Evolutionary conservation across 2,329 filamentous ascomycete species (phyloP).

Genomic region (Phyllosticta ampelicida): DNA sequence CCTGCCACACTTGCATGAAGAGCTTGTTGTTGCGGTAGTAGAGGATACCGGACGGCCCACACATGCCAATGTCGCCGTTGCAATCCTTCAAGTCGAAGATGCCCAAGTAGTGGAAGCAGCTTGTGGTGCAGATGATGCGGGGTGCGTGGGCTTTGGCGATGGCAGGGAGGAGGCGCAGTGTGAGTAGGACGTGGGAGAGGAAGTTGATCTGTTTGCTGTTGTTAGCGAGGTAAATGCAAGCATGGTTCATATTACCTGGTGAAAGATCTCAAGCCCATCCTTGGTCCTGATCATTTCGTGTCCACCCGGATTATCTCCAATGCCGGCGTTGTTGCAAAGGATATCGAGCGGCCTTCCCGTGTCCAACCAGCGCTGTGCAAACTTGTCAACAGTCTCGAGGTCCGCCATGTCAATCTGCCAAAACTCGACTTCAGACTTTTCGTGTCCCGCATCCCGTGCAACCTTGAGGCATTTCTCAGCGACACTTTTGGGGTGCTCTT

Average conservation of each 20-base stretch:
- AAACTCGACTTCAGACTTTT: constrained; percentile 16
- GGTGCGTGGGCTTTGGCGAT: constrained; percentile 16
- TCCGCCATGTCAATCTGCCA: constrained; percentile 19
- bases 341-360: constrained; percentile 18
- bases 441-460: constrained; percentile 6
- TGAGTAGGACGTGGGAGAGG: constrained; percentile 21
- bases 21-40: constrained; percentile 25
- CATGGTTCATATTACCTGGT: constrained; percentile 5
- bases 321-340: constrained; percentile 24
- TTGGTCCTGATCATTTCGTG: constrained; percentile 12
- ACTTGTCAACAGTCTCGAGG: constrained; percentile 17
- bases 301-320: constrained; percentile 13
- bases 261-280: constrained; percentile 24
- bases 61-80: constrained; percentile 13
- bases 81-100: constrained; percentile 17
- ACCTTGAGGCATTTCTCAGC: constrained; percentile 15
- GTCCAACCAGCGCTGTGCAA: constrained; percentile 19
- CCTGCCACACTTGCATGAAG: constrained; percentile 25
- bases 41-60: constrained; percentile 7
- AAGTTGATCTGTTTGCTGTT: constrained; percentile 19
- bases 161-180: constrained; percentile 14
- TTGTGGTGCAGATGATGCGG: constrained; percentile 23
- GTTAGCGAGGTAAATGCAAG: neutral
- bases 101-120: constrained; percentile 21
- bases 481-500: constrained; percentile 16